phyloP scores from a whole-genome alignment of 176 grass and related monocot genomes.

The Panicum miliaceum region DNA sequence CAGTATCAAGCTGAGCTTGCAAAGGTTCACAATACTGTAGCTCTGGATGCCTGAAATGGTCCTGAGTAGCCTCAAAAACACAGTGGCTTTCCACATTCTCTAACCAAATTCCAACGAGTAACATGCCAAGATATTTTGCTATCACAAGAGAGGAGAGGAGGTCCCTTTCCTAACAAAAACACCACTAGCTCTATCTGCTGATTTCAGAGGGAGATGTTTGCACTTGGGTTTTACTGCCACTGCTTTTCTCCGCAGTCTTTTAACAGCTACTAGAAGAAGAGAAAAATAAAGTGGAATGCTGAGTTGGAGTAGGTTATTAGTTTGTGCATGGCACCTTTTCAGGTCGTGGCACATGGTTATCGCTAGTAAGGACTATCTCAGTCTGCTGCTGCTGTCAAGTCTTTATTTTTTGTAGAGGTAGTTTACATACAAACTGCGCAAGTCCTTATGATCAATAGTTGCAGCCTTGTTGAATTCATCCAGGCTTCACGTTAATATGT shows the following conservation, averaged over 20 bases:
- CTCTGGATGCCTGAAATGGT: conserved; percentile 71
- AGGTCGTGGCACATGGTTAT: no score
- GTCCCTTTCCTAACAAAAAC: not conserved
- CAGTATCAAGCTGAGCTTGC: not conserved
- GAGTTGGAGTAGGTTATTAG: no score
- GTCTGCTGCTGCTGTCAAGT: not conserved
- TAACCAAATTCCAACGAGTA: no score
- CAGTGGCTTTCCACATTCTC: conserved; percentile 40
- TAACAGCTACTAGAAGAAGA: not conserved
- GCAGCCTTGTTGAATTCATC: not conserved
- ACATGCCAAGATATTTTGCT: not conserved
- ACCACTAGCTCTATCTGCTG: not conserved
- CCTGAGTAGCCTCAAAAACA: conserved; percentile 87
- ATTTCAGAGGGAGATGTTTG: not conserved
- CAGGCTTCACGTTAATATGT: not conserved
- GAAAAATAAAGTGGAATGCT: not conserved
- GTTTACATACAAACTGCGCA: not conserved
- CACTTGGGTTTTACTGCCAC: not conserved
- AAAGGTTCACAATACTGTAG: conserved; percentile 7
- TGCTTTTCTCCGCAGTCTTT: not conserved
- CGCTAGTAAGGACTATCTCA: not conserved
- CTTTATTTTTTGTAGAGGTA: not conserved
- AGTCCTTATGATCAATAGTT: not conserved
- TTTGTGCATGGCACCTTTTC: no score
- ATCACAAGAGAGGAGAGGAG: not conserved